A percentile compares a stretch with the other conserved stretches of the same genome.
These are phyloP conservation scores for Xylaria acuta DNA, from an alignment of 495 filamentous ascomycete species.

Conservation along the genomic window DNA sequence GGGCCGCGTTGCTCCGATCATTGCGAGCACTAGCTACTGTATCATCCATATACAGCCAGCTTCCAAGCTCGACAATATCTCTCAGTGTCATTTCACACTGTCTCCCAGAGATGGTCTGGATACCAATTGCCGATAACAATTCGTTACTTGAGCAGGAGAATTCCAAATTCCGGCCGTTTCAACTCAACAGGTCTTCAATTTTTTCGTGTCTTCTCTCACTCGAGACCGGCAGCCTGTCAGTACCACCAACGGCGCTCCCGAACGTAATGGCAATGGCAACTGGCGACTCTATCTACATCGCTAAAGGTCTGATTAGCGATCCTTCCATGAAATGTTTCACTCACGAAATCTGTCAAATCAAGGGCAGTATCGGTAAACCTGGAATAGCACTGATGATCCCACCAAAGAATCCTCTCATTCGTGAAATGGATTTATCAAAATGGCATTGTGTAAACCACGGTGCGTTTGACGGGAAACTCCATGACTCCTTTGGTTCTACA, in stretches of 20 bases:
- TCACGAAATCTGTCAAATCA: neutral
- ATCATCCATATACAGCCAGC: neutral
- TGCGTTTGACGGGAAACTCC: constrained; percentile 27
- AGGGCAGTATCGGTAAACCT: constrained; percentile 31
- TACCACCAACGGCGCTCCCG: constrained; percentile 2
- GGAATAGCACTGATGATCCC: constrained; percentile 32
- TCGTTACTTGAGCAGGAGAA: neutral
- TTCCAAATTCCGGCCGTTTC: neutral
- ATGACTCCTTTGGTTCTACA: constrained; percentile 27
- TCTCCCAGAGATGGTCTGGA: neutral
- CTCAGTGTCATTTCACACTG: neutral
- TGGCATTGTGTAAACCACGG: constrained; percentile 29
- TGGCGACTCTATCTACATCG: constrained; percentile 33
- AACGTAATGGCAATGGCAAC: constrained; percentile 32
- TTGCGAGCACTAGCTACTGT: neutral
- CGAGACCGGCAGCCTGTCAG: neutral
- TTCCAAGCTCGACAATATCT: neutral
- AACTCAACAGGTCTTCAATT: neutral
- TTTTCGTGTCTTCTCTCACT: neutral
- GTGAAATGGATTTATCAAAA: constrained; percentile 17
- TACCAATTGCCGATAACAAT: neutral
- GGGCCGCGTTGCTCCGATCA: neutral
- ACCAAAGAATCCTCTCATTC: constrained; percentile 23
- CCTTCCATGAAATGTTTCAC: constrained; percentile 5
- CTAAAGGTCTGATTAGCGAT: constrained; percentile 28